phyloP scores from a whole-genome alignment of 352 stramenopile genomes.

The Pythium phragmitis region DNA sequence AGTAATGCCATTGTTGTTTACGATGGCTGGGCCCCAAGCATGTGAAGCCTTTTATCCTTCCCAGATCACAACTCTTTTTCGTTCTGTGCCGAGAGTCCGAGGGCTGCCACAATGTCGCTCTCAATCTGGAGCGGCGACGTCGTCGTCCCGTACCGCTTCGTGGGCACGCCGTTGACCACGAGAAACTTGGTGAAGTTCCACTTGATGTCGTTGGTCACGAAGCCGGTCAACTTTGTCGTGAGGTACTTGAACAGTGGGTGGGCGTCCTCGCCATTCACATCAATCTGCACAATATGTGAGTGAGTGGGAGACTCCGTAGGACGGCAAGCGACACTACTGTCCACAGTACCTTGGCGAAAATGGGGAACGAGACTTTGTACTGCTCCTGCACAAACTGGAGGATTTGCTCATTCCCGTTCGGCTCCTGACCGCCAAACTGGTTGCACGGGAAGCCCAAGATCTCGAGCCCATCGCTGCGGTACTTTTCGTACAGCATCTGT shows the following conservation, averaged over 20 bases:
- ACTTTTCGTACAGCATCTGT: slow-evolving; percentile 74
- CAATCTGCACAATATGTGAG: slow-evolving; percentile 49
- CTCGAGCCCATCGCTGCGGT: slow-evolving; percentile 68
- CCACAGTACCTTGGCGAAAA: slow-evolving; percentile 78
- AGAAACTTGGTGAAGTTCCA: slow-evolving; percentile 92
- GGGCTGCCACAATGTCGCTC: slow-evolving; percentile 52
- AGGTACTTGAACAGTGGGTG: slow-evolving; percentile 91
- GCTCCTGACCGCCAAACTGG: slow-evolving; percentile 94
- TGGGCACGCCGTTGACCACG: slow-evolving; percentile 66
- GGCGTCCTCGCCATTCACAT: slow-evolving; percentile 92
- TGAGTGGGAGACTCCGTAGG: too few species aligned
- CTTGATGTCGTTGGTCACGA: slow-evolving; percentile 77
- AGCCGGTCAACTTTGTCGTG: slow-evolving; percentile 63
- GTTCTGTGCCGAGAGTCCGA: slow-evolving; percentile 22
- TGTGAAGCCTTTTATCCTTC: too few species aligned
- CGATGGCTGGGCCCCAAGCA: background rate
- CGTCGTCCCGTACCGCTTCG: slow-evolving; percentile 67
- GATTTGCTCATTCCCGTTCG: slow-evolving; percentile 64
- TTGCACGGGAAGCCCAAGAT: slow-evolving; percentile 96
- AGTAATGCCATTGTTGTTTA: background rate
- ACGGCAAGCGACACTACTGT: too few species aligned
- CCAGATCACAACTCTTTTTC: slow-evolving; percentile 13
- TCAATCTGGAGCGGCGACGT: slow-evolving; percentile 71
- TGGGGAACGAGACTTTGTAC: slow-evolving; percentile 78
- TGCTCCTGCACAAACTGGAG: slow-evolving; percentile 69